Evolutionary conservation across 2,329 filamentous ascomycete species (phyloP).

Genomic region (Akanthomyces muscarius): DNA sequence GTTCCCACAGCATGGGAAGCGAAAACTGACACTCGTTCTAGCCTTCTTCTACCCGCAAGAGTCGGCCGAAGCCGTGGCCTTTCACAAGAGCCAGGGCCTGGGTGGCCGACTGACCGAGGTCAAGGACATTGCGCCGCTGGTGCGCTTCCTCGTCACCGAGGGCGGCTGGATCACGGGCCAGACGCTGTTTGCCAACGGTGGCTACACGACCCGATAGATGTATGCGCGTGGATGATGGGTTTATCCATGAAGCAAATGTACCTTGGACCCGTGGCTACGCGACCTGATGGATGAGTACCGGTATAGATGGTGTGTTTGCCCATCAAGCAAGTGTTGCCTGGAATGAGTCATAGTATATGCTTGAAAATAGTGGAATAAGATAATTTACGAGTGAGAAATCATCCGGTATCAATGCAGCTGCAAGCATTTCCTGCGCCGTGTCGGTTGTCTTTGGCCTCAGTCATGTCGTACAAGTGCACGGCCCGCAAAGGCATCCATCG

Average conservation of each 20-base stretch:
- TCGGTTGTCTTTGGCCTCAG: too few relatives aligned
- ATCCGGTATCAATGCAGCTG: too few relatives aligned
- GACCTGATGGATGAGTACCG: constrained; percentile 23
- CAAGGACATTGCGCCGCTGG: constrained; percentile 42
- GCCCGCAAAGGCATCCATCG: not conserved
- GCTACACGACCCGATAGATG: constrained; percentile 40
- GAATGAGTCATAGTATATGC: too few relatives aligned
- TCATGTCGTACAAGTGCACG: not conserved
- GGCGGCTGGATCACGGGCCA: constrained; percentile 44
- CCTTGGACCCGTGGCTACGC: constrained; percentile 43
- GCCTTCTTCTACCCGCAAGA: constrained; percentile 45
- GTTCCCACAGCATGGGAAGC: not conserved
- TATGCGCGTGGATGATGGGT: not conserved
- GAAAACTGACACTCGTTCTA: constrained; percentile 16
- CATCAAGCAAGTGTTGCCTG: too few relatives aligned
- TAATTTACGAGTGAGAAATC: not conserved
- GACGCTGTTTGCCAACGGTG: constrained; percentile 46
- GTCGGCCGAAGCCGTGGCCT: constrained; percentile 38
- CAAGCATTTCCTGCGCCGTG: not conserved
- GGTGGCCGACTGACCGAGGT: constrained; percentile 39
- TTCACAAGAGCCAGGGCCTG: constrained; percentile 41
- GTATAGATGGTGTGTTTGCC: too few relatives aligned
- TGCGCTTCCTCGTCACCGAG: constrained; percentile 41
- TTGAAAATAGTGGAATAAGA: too few relatives aligned
- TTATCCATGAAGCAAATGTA: not conserved